Percentiles rank a stretch among this genome's conserved stretches.
Evolutionary conservation across 768 basidiomycete species (phyloP).

Genomic region (Kwoniella dendrophila): DNA sequence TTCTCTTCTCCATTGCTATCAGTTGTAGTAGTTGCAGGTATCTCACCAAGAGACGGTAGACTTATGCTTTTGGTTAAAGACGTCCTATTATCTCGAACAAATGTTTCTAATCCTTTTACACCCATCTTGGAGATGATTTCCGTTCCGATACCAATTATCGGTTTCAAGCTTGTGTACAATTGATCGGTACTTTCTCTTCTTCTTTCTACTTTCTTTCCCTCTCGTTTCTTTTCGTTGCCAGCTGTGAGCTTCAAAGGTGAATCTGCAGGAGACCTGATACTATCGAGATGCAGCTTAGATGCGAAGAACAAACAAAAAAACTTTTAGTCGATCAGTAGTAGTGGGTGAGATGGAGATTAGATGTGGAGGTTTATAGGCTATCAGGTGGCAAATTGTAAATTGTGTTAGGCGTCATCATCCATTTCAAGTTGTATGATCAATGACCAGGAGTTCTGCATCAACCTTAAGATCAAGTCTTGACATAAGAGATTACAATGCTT

Average conservation of each 20-base stretch:
- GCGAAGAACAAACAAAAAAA: neutral
- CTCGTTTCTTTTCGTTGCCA: too few relatives aligned
- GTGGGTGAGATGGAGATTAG: conserved; percentile 1
- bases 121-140: conserved; percentile 44
- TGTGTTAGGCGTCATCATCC: too few relatives aligned
- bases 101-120: conserved; percentile 52
- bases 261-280: neutral
- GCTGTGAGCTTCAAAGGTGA: too few relatives aligned
- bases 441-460: too few relatives aligned
- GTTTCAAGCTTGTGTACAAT: too few relatives aligned
- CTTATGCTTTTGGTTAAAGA: conserved; percentile 43
- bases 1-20: conserved; percentile 2
- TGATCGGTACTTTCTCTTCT: too few relatives aligned
- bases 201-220: too few relatives aligned
- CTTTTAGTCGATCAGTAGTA: too few relatives aligned
- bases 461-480: too few relatives aligned
- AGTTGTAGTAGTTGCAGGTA: conserved; percentile 2
- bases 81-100: conserved; percentile 52
- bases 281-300: neutral
- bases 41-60: conserved; percentile 9
- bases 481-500: too few relatives aligned
- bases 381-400: neutral
- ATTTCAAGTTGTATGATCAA: too few relatives aligned
- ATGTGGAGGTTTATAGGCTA: conserved; percentile 3
- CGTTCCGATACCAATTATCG: neutral